Evolutionary conservation across 1,139 yeast genomes (phyloP).

Genomic region (Scheffersomyces quercinus): DNA sequence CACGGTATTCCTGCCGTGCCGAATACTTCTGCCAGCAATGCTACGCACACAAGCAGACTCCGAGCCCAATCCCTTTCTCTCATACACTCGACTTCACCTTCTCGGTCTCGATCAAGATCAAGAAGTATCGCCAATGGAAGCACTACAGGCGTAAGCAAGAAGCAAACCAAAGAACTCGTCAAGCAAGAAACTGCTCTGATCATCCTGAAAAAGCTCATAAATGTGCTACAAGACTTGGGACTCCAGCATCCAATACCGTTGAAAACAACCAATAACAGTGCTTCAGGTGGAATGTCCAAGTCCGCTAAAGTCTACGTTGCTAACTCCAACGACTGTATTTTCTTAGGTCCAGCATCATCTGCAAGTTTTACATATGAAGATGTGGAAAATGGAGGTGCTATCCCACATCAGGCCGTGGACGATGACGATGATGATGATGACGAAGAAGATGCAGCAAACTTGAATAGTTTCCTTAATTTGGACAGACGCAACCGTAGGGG

Average conservation of each 20-base stretch:
- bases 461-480: not conserved
- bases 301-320: constrained; percentile 36
- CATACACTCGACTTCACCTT: constrained; percentile 5
- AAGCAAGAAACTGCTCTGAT: constrained; percentile 42
- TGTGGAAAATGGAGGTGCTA: constrained; percentile 40
- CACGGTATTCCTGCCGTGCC: no score
- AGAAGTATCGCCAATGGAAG: constrained; percentile 8
- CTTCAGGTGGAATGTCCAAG: constrained; percentile 27
- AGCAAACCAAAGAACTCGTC: constrained; percentile 40
- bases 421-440: not conserved
- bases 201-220: constrained; percentile 35
- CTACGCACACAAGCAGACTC: constrained; percentile 7
- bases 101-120: constrained; percentile 13
- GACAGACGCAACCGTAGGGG: not conserved
- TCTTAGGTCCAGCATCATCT: constrained; percentile 42
- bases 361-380: constrained; percentile 49
- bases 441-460: not conserved
- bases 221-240: constrained; percentile 39
- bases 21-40: no score
- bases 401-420: not conserved
- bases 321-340: constrained; percentile 44
- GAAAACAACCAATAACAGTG: constrained; percentile 22
- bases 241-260: constrained; percentile 43
- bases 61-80: constrained; percentile 22
- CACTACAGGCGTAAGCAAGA: constrained; percentile 16